Evolutionary conservation across 352 stramenopile genomes (phyloP), one percentile per base, ranked within the genome.

Genomic region (Phytopythium cucurbitacearum): DNA sequence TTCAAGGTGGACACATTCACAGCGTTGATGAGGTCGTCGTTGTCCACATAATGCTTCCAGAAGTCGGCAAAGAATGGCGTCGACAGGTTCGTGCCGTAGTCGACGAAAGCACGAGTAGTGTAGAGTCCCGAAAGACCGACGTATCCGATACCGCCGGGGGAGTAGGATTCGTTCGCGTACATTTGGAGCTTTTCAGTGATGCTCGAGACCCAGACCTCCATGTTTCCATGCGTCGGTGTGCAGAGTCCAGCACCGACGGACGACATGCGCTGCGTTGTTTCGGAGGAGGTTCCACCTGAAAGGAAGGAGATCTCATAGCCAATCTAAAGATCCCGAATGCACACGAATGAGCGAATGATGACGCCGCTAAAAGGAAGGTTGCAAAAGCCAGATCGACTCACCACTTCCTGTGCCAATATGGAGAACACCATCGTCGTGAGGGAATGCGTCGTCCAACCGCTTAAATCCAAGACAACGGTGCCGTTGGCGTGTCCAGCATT

Each of bases 371-470:
- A n/a, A 0, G 0, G n/a, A 34, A 28, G 21, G 21, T 28, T 28
- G 21, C 5, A 3, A 35, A 13, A 3, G 28, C 21, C 40, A 15
- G 11, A 49, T 12, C 16, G 21, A 57, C 57, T 9, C 40, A 73
- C 62, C 43, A 78, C 68, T 70, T 85, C 71, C n/a, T 56, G 38
- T 6, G 66, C 68, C 7, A 87, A 13, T 41, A 89, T 85, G 0
- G 71, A 53, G 10, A 82, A 64, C 7, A 85, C 51, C 41, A 72
- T 43, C 0, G 62, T 72, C 5, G 56, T 53, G 0, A 85, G 51
- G 15, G 48, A 57, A 39, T 87, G 75, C 3, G 76, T 66, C 13
- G 56, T 65, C 71, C 79, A 85, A 45, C 65, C 62, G 10, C 48
- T 63, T 8, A 73, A 39, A 38, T 71, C 60, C 11, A 76, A 8